Conservation (phyloP, 371 early-diverging fungal species). For the Syncephalastrum monosporum region DNA sequence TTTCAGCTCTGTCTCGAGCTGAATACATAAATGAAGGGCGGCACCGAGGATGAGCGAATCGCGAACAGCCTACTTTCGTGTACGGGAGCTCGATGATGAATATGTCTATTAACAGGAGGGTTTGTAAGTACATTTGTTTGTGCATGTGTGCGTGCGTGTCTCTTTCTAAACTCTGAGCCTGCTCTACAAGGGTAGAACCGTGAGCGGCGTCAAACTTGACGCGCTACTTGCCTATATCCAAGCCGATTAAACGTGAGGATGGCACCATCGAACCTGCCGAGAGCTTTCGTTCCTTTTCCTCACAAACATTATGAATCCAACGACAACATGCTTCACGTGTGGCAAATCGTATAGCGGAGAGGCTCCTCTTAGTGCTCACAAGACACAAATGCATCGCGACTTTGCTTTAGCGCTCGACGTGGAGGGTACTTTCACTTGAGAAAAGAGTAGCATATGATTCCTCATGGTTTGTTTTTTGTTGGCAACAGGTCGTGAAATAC, state of each 20-base stretch:
- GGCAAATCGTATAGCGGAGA: too few species aligned
- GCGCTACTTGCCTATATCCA: conserved; percentile 62
- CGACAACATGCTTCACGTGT: too few species aligned
- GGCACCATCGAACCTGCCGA: conserved; percentile 48
- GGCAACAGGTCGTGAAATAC: too few species aligned
- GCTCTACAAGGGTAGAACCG: conserved; percentile 49
- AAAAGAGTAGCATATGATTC: too few species aligned
- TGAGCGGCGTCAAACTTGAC: conserved; percentile 53
- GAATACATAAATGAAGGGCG: conserved; percentile 18
- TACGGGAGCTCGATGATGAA: conserved; percentile 52
- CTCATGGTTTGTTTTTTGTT: too few species aligned
- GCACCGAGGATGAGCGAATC: conserved; percentile 32
- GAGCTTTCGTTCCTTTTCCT: too few species aligned
- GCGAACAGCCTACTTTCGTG: conserved; percentile 47
- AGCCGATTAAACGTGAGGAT: conserved; percentile 44
- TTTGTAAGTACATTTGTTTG: conserved; percentile 15
- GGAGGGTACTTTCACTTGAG: too few species aligned
- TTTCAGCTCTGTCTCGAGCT: conserved; percentile 46
- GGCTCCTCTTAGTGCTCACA: too few species aligned
- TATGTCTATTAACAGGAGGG: conserved; percentile 29
- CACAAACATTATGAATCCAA: too few species aligned
- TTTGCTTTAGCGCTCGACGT: too few species aligned
- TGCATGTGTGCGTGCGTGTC: background rate
- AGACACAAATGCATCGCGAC: too few species aligned
- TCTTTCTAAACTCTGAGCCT: conserved; percentile 26